Base-by-base conservation (phyloP, 257 asterid genomes). In the Thymus quinquecostatus region DNA sequence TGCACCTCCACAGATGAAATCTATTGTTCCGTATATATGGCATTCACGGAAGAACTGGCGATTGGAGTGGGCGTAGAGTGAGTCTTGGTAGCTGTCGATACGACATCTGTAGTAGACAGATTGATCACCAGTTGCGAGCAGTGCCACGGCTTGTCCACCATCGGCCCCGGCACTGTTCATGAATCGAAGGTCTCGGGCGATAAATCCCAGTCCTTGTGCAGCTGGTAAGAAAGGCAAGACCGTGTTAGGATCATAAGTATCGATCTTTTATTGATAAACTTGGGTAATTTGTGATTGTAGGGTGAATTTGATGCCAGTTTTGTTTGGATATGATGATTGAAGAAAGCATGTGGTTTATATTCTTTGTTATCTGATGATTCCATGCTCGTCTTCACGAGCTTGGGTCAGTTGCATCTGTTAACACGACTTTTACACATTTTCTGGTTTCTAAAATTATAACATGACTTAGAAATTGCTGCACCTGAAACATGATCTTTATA, bases 1-100 rank as follows among this genome's bases (percentile, higher is more conserved):
- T 2, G 83, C 81, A 6, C 60, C 40, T 7, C 87, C 87, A 1
- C 80, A 83, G 5, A 83, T 83, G 81, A 83, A 83, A 49, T 83
- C 86, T 0, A 78, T 14, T 1, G 88, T 83, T 10, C 85, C 88
- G 27, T 60, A 60, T 6, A 83, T 70, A 8, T 68, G 27, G 74
- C 83, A 83, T 43, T 77, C 76, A 33, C 78, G 71, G 62, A 53
- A 80, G 70, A 80, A 80, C 45, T 83, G 85, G 41, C 84, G 76
- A 4, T 65, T 68, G 8, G 78, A 57, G 55, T 72, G 78, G 12
- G 57, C 72, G 43, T 29, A 75, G 21, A 83, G 78, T 4, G 83
- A 75, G 78, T 83, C 87, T 49, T 83, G 88, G 29, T 64, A 78
- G 49, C 82, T 81, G 29, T 81, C 82, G 2, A 78, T 49, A n/a